phyloP scores from a whole-genome alignment of 306 rosid genomes.

The Rubus parviflorus region DNA sequence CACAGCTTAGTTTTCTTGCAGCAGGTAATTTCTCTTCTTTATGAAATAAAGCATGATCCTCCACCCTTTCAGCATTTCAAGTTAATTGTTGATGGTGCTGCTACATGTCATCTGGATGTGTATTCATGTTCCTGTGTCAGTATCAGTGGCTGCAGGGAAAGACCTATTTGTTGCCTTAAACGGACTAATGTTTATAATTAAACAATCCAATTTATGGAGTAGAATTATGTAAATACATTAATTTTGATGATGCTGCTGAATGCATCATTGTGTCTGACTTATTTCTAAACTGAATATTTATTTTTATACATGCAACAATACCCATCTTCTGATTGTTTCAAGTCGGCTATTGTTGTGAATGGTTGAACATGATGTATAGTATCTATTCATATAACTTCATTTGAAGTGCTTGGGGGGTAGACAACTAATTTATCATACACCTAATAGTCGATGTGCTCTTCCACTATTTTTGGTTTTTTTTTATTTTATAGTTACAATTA shows the following conservation, averaged over 20 bases:
- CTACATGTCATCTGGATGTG: background rate
- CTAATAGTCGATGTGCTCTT: background rate
- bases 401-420: background rate
- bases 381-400: background rate
- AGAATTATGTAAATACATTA: background rate
- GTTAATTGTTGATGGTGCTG: background rate
- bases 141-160: background rate
- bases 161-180: background rate
- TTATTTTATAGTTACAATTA: background rate
- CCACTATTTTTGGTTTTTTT: slow-evolving; percentile 6
- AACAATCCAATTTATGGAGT: background rate
- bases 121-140: background rate
- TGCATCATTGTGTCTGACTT: background rate
- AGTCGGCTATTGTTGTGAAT: background rate
- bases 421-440: background rate
- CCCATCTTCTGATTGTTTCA: background rate
- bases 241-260: background rate
- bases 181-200: background rate
- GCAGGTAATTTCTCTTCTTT: slow-evolving; percentile 40
- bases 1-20: slow-evolving; percentile 40
- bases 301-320: background rate
- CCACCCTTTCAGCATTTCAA: background rate
- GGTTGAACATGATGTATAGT: background rate
- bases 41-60: slow-evolving; percentile 21
- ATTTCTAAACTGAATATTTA: background rate